Base-by-base conservation (phyloP, 495 filamentous ascomycete species). In the Hypoxylon perforatum region DNA sequence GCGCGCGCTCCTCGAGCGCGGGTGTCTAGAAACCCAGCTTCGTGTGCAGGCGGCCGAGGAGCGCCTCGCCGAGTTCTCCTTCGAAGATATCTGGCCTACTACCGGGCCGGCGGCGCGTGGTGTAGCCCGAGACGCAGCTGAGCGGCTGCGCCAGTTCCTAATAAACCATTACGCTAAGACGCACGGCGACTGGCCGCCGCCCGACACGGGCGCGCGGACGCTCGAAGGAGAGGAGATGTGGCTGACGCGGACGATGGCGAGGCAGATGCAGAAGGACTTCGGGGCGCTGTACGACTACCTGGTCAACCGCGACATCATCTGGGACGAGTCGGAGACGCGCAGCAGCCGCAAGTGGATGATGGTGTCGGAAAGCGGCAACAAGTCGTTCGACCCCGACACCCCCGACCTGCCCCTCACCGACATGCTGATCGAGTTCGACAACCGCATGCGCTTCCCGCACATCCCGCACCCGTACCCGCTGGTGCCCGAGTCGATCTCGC, bases 391-490 rank as follows among this genome's bases (percentile, higher is more conserved):
- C 3, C 80, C 89, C 10, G 90, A 91, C 64, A 83, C 84, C 9
- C 71, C 77, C 0, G 86, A 85, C 46, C 77, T 90, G 17, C 86
- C 85, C 4, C 77, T 91, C 28, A 90, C 89, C 0, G 88, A 91
- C 53, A 87, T 91, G 70, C 76, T 92, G 15, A 78, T 89, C 54
- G 81, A 82, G 51, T 91, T 90, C 63, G 90, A 92, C 73, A 87
- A 88, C 48, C 76, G 78, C 35, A 77, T 88, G 63, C 80, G 81
- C 23, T 89, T 83, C 67, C 84, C 87, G 5, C 88, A 90, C 56
- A 89, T 91, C 39, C 89, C 90, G 3, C 82, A 88, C 53, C 89
- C 89, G 1, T 91, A 89, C 63, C 89, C 90, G 1, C 77, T 92
- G 0, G 81, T 89, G 1, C 90, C 90, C 17, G 77, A 80, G 9